Percentiles rank a stretch among this genome's conserved stretches.
These are phyloP conservation scores for Psilocybe tampanensis DNA, from an alignment of 768 basidiomycete genomes.

Conservation along the genomic window DNA sequence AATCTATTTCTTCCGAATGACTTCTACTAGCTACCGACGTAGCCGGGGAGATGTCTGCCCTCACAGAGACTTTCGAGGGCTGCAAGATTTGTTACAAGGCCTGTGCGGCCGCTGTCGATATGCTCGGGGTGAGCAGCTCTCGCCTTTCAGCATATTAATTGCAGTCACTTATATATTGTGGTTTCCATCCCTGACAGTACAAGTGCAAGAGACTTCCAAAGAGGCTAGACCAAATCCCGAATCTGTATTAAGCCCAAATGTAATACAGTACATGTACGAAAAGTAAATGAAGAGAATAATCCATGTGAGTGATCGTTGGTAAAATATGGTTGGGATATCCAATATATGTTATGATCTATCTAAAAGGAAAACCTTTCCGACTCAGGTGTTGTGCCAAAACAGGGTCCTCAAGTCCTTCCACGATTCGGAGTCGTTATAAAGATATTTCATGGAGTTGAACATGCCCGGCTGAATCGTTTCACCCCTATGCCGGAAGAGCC, in stretches of 20 bases:
- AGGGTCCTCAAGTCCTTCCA: slow-evolving; percentile 86
- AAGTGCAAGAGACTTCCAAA: slow-evolving; percentile 60
- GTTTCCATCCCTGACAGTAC: slow-evolving; percentile 51
- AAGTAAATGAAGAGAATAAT: slow-evolving; percentile 7
- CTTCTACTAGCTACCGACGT: slow-evolving; percentile 59
- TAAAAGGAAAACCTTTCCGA: slow-evolving; percentile 11
- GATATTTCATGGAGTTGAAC: slow-evolving; percentile 95
- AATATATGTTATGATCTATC: background rate
- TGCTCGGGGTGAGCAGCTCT: slow-evolving; percentile 57
- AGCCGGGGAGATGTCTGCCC: slow-evolving; percentile 63
- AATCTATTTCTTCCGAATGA: slow-evolving; percentile 9
- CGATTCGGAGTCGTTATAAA: slow-evolving; percentile 90
- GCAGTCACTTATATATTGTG: slow-evolving; percentile 6
- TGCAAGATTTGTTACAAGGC: slow-evolving; percentile 64
- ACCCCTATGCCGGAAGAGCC: slow-evolving; percentile 83
- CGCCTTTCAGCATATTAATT: no score
- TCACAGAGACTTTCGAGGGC: slow-evolving; percentile 44
- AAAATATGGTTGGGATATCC: slow-evolving; percentile 10
- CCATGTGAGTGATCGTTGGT: slow-evolving; percentile 16
- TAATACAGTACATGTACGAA: background rate
- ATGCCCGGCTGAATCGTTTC: slow-evolving; percentile 96
- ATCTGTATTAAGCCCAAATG: slow-evolving; percentile 19
- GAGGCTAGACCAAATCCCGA: slow-evolving; percentile 50
- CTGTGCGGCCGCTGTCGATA: slow-evolving; percentile 62
- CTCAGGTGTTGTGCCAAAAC: slow-evolving; percentile 87